Evolutionary conservation across 768 basidiomycete species (phyloP), one percentile per base, ranked within the genome.

Genomic region (Melanogaster broomeanus): DNA sequence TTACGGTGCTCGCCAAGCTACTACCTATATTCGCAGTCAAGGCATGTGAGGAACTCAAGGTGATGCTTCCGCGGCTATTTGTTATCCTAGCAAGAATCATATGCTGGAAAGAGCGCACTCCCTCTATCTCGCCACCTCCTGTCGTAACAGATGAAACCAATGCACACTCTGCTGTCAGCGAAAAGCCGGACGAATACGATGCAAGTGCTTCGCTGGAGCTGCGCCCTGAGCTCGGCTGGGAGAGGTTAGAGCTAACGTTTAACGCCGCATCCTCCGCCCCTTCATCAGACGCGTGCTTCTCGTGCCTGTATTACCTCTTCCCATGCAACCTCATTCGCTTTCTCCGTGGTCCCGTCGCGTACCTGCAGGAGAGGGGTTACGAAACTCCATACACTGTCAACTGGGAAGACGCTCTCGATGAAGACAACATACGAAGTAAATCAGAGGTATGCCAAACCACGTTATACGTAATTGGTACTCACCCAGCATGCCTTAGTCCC

Each of bases 311-410:
- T 71, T 94, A 92, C 61, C 81, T 94, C 42, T 97, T 91, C 73
- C 94, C 94, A 1, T 89, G 86, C 70, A 97, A 95, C 72, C 77
- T 90, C 37, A 74, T 96, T 51, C 80, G 79, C 48, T 97, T 97
- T 67, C 69, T 94, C 47, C 82, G 84, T 45, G 73, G 77, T 44
- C 90, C 94, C 1, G 75, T 77, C 9, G 66, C 70, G 33, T 93
- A 92, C 59, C 70, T 97, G 16, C 68, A 65, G 8, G 76, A 79
- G 22, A 77, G 72, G 57, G 62, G 65, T 4, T 69, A 80, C 31
- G 69, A 77, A 42, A 79, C 81, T 44, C 82, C 88, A 2, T 91
- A 87, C 59, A 73, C 74, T n/a, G 75, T 84, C 39, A 75, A 74
- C 31, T 95, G 93, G 93, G 78, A 80, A 44, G 72, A 83, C 5